Evolutionary conservation across 2,329 filamentous ascomycete species (phyloP).

Genomic region (Leptodontidium sp.): DNA sequence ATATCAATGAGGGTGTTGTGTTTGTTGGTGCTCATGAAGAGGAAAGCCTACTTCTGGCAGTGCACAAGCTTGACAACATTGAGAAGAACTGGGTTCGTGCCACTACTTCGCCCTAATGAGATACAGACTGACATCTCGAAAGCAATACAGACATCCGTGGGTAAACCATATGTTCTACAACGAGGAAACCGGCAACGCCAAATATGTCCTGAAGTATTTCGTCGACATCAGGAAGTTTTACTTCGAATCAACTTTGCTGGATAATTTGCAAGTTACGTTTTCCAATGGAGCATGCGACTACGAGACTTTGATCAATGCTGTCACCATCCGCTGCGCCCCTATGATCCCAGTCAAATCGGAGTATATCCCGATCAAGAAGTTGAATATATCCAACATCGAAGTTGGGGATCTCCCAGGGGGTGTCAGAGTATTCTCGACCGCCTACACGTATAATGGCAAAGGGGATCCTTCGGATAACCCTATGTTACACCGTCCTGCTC

Average conservation of each 20-base stretch:
- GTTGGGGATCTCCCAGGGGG: neutral
- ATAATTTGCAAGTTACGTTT: slow-evolving; percentile 23
- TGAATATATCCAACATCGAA: slow-evolving; percentile 9
- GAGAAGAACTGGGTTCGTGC: slow-evolving; percentile 39
- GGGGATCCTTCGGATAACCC: slow-evolving; percentile 30
- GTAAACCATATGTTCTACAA: slow-evolving; percentile 41
- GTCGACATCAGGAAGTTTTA: slow-evolving; percentile 35
- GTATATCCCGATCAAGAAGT: slow-evolving; percentile 23
- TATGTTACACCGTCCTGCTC: slow-evolving; percentile 19
- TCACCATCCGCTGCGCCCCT: slow-evolving; percentile 37
- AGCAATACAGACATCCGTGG: slow-evolving; percentile 7
- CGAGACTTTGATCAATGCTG: slow-evolving; percentile 26
- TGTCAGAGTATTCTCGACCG: neutral
- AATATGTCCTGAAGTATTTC: slow-evolving; percentile 35
- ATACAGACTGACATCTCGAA: slow-evolving; percentile 9
- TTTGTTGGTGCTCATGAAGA: slow-evolving; percentile 34
- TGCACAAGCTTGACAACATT: slow-evolving; percentile 41
- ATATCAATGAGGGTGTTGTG: slow-evolving; percentile 30
- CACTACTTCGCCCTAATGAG: neutral
- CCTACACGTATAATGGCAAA: slow-evolving; percentile 32
- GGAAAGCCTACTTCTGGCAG: slow-evolving; percentile 29
- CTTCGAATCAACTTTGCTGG: slow-evolving; percentile 43
- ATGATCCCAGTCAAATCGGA: slow-evolving; percentile 15
- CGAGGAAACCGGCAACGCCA: slow-evolving; percentile 36
- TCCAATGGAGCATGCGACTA: slow-evolving; percentile 22